These are phyloP conservation scores for Centrapalus pauciflorus DNA, from an alignment of 129 eudicot species.

Conservation along the genomic window DNA sequence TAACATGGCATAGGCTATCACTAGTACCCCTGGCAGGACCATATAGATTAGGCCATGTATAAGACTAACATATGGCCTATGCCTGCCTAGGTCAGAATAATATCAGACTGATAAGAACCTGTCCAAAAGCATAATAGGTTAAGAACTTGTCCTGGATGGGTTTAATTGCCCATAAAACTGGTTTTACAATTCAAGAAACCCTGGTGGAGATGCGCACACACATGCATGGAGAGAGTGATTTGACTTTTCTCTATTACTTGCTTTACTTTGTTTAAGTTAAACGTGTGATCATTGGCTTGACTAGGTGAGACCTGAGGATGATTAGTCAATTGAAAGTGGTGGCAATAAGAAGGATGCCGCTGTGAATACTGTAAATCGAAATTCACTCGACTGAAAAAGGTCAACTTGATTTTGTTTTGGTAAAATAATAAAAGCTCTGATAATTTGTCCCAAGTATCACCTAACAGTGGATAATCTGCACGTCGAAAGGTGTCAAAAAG, in stretches of 20 bases:
- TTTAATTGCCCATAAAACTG: neutral
- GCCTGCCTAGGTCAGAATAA: neutral
- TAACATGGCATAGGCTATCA: too few relatives aligned
- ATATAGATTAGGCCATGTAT: too few relatives aligned
- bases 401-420: neutral
- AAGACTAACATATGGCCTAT: too few relatives aligned
- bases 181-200: neutral
- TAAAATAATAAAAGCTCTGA: neutral
- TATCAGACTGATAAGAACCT: neutral
- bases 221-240: too few relatives aligned
- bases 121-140: neutral
- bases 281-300: neutral
- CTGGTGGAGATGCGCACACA: too few relatives aligned
- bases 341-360: neutral
- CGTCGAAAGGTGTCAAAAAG: neutral
- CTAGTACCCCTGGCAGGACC: too few relatives aligned
- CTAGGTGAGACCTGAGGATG: neutral
- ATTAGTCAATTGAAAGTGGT: neutral
- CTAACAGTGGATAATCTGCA: neutral
- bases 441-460: neutral
- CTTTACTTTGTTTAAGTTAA: neutral
- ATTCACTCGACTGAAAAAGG: neutral
- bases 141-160: neutral
- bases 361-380: neutral
- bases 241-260: neutral